These are phyloP conservation scores for Yamadazyma sp. DNA, from an alignment of 805 yeast genomes.

Conservation along the genomic window DNA sequence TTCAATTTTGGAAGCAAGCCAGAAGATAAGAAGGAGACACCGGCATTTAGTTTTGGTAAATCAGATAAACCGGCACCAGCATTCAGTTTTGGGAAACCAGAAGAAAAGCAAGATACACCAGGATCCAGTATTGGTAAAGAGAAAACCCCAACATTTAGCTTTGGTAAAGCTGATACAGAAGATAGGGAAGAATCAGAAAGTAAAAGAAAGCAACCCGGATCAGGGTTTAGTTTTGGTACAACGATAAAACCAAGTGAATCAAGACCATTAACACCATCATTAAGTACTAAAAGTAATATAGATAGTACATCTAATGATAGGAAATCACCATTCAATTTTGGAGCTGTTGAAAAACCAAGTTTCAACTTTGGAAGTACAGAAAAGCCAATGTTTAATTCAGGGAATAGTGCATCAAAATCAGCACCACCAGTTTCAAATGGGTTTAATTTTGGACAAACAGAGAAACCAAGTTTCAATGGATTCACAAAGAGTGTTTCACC, in stretches of 20 bases:
- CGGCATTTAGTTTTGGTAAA: slow-evolving; percentile 8
- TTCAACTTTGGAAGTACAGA: slow-evolving; percentile 12
- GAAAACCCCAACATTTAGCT: slow-evolving; percentile 4
- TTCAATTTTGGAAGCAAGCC: slow-evolving; percentile 7
- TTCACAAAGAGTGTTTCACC: slow-evolving; percentile 9
- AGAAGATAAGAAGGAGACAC: slow-evolving; percentile 2
- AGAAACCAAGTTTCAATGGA: slow-evolving; percentile 22
- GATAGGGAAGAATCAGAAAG: slow-evolving; percentile 4
- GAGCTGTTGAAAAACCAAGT: slow-evolving; percentile 8
- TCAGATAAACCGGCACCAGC: slow-evolving; percentile 10
- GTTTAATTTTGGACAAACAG: slow-evolving; percentile 23
- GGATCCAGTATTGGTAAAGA: slow-evolving; percentile 16
- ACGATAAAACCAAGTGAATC: slow-evolving; percentile 2
- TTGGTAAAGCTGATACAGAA: slow-evolving; percentile 6
- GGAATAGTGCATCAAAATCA: not conserved
- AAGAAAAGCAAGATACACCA: slow-evolving; percentile 4
- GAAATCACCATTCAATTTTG: slow-evolving; percentile 7
- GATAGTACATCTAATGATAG: not conserved
- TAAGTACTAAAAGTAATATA: not conserved
- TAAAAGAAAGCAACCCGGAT: slow-evolving; percentile 5
- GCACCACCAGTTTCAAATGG: slow-evolving; percentile 7
- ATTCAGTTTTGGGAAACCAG: slow-evolving; percentile 17
- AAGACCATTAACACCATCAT: slow-evolving; percentile 1
- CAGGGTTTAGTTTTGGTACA: slow-evolving; percentile 11
- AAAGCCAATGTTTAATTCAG: slow-evolving; percentile 13